These are phyloP conservation scores for Fusarium goolgardi DNA, from an alignment of 2,329 filamentous ascomycete species.

Conservation along the genomic window DNA sequence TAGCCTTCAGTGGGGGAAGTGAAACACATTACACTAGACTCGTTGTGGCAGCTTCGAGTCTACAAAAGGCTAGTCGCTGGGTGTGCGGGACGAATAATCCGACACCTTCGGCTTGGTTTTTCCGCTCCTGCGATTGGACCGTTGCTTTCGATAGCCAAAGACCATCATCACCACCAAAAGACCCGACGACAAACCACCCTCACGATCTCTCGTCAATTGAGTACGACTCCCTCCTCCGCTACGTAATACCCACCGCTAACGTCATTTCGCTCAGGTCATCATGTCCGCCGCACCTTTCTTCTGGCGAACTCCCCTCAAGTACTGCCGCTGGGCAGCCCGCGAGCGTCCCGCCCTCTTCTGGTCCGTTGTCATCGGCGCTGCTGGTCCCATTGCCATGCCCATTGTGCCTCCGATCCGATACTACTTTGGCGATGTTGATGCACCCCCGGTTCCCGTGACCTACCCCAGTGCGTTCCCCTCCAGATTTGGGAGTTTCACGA, in stretches of 20 bases:
- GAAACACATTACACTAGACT: conserved; percentile 27
- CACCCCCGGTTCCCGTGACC: conserved; percentile 81
- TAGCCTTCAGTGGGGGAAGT: conserved; percentile 48
- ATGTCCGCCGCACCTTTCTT: conserved; percentile 79
- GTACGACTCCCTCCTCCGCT: conserved; percentile 33
- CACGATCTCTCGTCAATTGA: conserved; percentile 52
- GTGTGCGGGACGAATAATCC: conserved; percentile 40
- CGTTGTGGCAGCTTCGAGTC: not conserved
- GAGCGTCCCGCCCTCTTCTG: conserved; percentile 94
- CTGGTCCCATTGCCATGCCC: conserved; percentile 77
- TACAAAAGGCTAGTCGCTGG: conserved; percentile 15
- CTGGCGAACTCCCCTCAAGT: conserved; percentile 85
- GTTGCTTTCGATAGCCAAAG: conserved; percentile 29
- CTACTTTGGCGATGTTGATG: conserved; percentile 78
- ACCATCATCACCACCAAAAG: conserved; percentile 40
- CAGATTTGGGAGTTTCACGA: not conserved
- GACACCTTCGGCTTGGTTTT: conserved; percentile 48
- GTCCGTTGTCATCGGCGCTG: conserved; percentile 77
- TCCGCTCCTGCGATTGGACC: conserved; percentile 47
- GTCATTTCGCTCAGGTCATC: conserved; percentile 35
- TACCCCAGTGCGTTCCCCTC: conserved; percentile 81
- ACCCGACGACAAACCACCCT: conserved; percentile 34
- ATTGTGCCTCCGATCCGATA: conserved; percentile 79
- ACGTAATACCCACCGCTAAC: not conserved
- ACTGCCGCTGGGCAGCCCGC: conserved; percentile 87